These are phyloP conservation scores for Schizosaccharomyces lindneri DNA, from an alignment of 805 yeast genomes.

Conservation along the genomic window DNA sequence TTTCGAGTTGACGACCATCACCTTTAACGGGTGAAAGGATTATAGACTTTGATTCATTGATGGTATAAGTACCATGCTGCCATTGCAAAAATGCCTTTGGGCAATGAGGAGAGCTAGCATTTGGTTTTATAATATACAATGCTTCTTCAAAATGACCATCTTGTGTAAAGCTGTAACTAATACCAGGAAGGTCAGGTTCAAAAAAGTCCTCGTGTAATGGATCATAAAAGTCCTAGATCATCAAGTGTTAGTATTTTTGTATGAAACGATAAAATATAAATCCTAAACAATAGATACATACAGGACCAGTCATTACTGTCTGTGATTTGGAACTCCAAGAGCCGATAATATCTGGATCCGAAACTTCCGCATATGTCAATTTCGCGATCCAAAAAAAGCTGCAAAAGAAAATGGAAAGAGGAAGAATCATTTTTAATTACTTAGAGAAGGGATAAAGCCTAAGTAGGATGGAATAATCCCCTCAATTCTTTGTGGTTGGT, in stretches of 20 bases:
- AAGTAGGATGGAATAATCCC: too few species aligned
- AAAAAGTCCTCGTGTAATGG: constrained; percentile 85
- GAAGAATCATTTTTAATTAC: background rate
- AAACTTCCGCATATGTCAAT: background rate
- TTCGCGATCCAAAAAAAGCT: background rate
- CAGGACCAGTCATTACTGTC: constrained; percentile 87
- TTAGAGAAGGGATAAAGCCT: too few species aligned
- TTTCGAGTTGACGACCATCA: constrained; percentile 78
- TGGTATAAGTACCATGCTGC: constrained; percentile 70
- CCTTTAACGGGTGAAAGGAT: constrained; percentile 47
- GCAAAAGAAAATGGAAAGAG: background rate
- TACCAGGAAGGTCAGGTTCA: constrained; percentile 91
- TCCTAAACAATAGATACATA: constrained; percentile 5
- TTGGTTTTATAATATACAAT: constrained; percentile 46
- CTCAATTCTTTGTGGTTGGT: too few species aligned
- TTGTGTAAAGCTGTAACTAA: constrained; percentile 71
- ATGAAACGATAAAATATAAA: background rate
- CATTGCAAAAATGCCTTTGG: constrained; percentile 57
- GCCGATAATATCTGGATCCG: constrained; percentile 19
- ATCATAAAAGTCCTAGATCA: constrained; percentile 38
- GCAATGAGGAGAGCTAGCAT: constrained; percentile 49
- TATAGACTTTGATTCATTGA: constrained; percentile 40
- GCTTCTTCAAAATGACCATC: constrained; percentile 90
- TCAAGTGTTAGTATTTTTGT: background rate
- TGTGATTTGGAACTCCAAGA: constrained; percentile 91